Percentiles rank a stretch among this genome's conserved stretches.
These are phyloP conservation scores for Luffa acutangula DNA, from an alignment of 306 rosid species.

Conservation along the genomic window DNA sequence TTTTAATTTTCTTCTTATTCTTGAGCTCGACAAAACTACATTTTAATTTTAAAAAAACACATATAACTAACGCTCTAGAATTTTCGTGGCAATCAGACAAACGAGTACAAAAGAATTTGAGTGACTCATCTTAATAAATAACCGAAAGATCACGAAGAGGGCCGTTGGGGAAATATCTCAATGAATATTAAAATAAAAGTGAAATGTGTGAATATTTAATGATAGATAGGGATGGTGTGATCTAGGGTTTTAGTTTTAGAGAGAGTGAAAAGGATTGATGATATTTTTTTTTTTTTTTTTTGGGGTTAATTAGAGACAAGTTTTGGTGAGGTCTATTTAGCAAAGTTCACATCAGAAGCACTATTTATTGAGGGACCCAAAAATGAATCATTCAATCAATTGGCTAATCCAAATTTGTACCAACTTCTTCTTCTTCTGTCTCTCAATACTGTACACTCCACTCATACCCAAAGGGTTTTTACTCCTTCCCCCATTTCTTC, in stretches of 20 bases:
- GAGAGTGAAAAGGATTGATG: not conserved
- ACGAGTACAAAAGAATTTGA: not conserved
- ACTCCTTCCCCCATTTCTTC: not conserved
- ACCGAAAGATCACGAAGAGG: not conserved
- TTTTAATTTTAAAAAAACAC: no score
- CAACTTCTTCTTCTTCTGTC: slow-evolving; percentile 2
- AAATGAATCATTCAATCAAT: slow-evolving; percentile 14
- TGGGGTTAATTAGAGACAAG: not conserved
- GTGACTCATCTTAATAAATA: not conserved
- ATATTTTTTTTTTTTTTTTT: no score
- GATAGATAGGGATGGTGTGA: not conserved
- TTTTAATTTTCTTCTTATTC: no score
- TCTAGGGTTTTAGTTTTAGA: not conserved
- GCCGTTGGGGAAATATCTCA: not conserved
- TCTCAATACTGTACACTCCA: slow-evolving; percentile 5
- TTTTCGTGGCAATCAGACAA: not conserved
- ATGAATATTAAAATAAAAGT: not conserved
- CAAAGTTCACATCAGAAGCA: not conserved
- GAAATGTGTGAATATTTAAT: not conserved
- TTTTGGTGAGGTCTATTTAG: not conserved
- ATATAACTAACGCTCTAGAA: no score
- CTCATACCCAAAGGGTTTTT: not conserved
- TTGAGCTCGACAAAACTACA: no score
- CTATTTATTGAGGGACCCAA: slow-evolving; percentile 12
- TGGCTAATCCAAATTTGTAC: slow-evolving; percentile 13